Evolutionary conservation across 2,329 filamentous ascomycete species (phyloP), one percentile per base, ranked within the genome.

Genomic region (Botrytis fabae): DNA sequence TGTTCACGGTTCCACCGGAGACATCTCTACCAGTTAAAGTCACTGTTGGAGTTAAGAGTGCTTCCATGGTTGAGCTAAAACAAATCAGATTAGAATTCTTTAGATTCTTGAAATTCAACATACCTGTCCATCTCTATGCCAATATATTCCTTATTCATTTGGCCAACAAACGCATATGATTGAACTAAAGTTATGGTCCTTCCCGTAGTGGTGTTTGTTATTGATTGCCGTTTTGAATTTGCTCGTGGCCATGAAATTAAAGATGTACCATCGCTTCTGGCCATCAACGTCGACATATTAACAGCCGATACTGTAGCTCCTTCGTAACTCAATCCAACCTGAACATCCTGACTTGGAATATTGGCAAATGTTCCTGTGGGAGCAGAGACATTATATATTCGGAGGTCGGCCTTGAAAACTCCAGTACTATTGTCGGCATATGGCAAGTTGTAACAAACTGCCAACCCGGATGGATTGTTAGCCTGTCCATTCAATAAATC

Each of bases 371-470:
- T 81, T 46, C 84, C 89, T 6, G 83, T 78, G 0, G 92, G 86
- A 0, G 86, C 82, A 9, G 89, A 90, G 64, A 95, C 83, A 81
- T 91, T 90, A 83, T 90, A 96, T 74, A 96, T 84, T 71, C 93
- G 87, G 69, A 96, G 82, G 80, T 96, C 93, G 44, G 93, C 92
- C 81, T 92, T 88, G 80, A 96, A 96, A 25, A 89, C 84, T 44
- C 93, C 93, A 0, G 88, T 90, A 7, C 82, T 82, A 77, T 88
- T 89, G 82, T 95, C 87, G 73, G 94, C 86, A 57, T 88, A 89
- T 0, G 91, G 90, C 38, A 97, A 82, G 80, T 96, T 97, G 84
- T 95, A 96, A 86, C 93, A 97, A 65, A 93, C 88, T 73, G 91
- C 91, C 65, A 93, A 88, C 69, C 93, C 93, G 16, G 92, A 91